Conservation (phyloP, 2,329 filamentous ascomycete species). For the Aspergillus flavus region DNA sequence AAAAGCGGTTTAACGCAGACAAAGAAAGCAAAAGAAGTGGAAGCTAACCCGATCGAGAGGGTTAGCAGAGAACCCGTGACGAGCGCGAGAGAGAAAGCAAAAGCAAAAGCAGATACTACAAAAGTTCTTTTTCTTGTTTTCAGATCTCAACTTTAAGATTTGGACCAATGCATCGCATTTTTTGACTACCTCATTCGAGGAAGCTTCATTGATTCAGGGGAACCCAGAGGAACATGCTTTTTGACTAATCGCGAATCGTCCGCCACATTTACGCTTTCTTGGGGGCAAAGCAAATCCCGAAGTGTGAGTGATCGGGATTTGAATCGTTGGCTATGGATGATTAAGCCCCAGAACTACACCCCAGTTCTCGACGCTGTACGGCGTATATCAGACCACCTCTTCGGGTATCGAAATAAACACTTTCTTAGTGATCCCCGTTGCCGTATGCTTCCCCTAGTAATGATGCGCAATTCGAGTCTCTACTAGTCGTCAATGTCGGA, state of each 20-base stretch:
- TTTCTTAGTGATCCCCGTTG: neutral
- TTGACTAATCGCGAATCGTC: constrained; percentile 17
- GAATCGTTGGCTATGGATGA: constrained; percentile 30
- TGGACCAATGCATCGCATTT: neutral
- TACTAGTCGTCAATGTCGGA: constrained; percentile 8
- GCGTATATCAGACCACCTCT: constrained; percentile 29
- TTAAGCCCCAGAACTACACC: constrained; percentile 27
- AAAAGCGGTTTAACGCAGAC: constrained; percentile 2
- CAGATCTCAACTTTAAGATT: neutral
- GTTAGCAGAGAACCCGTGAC: neutral
- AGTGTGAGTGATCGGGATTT: constrained; percentile 36
- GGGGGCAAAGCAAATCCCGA: constrained; percentile 36
- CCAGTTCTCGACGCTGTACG: constrained; percentile 11
- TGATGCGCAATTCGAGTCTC: constrained; percentile 14
- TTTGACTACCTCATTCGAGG: neutral
- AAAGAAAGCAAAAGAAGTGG: neutral
- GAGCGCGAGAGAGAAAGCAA: neutral
- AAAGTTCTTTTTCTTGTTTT: neutral
- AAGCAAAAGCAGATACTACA: neutral
- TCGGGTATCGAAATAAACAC: constrained; percentile 14
- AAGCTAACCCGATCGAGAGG: neutral
- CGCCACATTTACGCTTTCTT: constrained; percentile 19
- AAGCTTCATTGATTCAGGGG: neutral
- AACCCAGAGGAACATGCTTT: neutral
- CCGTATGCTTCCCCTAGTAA: constrained; percentile 8